Percentiles rank a stretch among this genome's conserved stretches.
Evolutionary conservation across 2,329 filamentous ascomycete genomes (phyloP).

Genomic region (Rhytidhysteron rufulum): DNA sequence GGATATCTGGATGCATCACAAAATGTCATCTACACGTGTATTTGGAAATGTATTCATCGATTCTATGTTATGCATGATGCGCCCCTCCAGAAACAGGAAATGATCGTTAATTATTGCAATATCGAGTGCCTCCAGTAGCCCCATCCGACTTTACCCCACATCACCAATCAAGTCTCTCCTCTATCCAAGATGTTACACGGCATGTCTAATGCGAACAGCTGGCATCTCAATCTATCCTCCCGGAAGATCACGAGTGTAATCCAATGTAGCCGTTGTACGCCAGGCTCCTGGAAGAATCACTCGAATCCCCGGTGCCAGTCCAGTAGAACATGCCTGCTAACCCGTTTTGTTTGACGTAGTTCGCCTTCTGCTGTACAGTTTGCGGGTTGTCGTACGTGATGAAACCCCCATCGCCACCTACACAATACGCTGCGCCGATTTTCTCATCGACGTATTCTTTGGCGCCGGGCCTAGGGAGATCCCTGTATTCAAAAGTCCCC

Average conservation of each 20-base stretch:
- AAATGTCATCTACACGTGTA: neutral
- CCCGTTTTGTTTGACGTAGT: conserved; percentile 66
- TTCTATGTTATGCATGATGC: neutral
- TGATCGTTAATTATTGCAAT: too few relatives aligned
- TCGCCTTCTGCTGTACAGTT: conserved; percentile 71
- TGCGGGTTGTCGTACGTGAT: conserved; percentile 76
- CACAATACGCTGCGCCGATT: conserved; percentile 66
- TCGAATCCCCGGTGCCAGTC: conserved; percentile 69
- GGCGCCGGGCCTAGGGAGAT: conserved; percentile 59
- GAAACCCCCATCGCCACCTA: conserved; percentile 71
- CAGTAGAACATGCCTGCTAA: conserved; percentile 79
- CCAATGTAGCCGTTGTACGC: conserved; percentile 58
- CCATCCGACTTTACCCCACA: neutral
- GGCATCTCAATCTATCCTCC: neutral
- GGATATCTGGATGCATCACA: neutral
- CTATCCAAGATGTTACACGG: neutral
- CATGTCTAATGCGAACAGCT: neutral
- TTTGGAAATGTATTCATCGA: too few relatives aligned
- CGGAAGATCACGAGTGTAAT: conserved; percentile 33
- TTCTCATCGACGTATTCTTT: conserved; percentile 66
- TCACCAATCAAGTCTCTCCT: neutral
- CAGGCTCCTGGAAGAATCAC: conserved; percentile 49
- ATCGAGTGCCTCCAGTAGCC: too few relatives aligned
- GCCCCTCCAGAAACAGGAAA: neutral
- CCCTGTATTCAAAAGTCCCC: conserved; percentile 69